These are phyloP conservation scores for Stentor coeruleus DNA, from an alignment of 73 alveolate genomes.

Conservation along the genomic window DNA sequence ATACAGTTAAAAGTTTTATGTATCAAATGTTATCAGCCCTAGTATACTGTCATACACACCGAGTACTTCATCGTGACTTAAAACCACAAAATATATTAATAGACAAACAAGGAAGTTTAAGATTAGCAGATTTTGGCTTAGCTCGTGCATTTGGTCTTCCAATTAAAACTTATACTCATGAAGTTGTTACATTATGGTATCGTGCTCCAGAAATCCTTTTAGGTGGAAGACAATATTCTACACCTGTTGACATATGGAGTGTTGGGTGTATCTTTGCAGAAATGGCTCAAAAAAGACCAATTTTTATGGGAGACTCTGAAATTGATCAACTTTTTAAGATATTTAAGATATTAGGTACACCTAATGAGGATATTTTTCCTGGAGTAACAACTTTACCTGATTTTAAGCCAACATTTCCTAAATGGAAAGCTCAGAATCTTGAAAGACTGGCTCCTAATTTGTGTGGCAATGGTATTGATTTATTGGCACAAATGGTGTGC, in stretches of 20 bases:
- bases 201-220: slow-evolving; percentile 93
- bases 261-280: slow-evolving; percentile 98
- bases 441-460: slow-evolving; percentile 52
- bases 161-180: slow-evolving; percentile 82
- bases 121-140: slow-evolving; percentile 90
- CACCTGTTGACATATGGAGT: slow-evolving; percentile 97
- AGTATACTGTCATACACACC: slow-evolving; percentile 73
- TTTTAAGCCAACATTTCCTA: slow-evolving; percentile 75
- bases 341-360: slow-evolving; percentile 86
- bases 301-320: slow-evolving; percentile 94
- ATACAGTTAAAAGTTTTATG: slow-evolving; percentile 47
- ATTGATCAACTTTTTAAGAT: slow-evolving; percentile 80
- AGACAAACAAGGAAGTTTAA: slow-evolving; percentile 66
- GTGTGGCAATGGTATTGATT: slow-evolving; percentile 82
- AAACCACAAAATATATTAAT: slow-evolving; percentile 82
- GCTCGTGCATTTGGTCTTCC: slow-evolving; percentile 96
- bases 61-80: slow-evolving; percentile 81
- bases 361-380: slow-evolving; percentile 67
- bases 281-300: slow-evolving; percentile 83
- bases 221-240: slow-evolving; percentile 69
- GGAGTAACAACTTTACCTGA: slow-evolving; percentile 63
- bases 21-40: slow-evolving; percentile 73
- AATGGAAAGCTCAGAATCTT: slow-evolving; percentile 61
- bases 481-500: slow-evolving; percentile 72
- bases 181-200: slow-evolving; percentile 95